These are phyloP conservation scores for Blattamonas nauphoetae DNA, from an alignment of 78 protist genomes.

Conservation along the genomic window DNA sequence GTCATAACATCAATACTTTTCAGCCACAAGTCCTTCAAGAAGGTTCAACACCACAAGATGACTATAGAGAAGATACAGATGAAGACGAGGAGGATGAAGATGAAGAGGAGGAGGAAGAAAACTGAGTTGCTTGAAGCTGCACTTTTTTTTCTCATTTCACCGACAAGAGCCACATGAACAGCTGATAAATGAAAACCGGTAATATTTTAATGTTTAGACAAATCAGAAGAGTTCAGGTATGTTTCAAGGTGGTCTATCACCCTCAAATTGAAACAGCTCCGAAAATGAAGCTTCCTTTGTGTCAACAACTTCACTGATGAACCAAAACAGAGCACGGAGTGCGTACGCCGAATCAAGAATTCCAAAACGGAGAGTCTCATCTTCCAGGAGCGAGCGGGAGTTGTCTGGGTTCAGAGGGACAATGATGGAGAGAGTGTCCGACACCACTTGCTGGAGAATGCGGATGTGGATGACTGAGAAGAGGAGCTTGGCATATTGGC, in stretches of 20 bases:
- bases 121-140: background rate
- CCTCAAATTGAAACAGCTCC: too few relatives aligned
- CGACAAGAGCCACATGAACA: too few relatives aligned
- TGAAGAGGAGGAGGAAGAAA: constrained; percentile 9
- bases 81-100: constrained; percentile 10
- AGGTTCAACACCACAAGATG: background rate
- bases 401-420: background rate
- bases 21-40: background rate
- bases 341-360: background rate
- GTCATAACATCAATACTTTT: background rate
- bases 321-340: background rate
- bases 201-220: too few relatives aligned
- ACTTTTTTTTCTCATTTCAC: background rate
- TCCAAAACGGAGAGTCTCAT: background rate
- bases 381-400: background rate
- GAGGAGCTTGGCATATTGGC: too few relatives aligned
- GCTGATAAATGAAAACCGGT: too few relatives aligned
- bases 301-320: background rate
- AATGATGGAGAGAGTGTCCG: background rate
- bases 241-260: too few relatives aligned
- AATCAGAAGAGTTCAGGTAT: too few relatives aligned
- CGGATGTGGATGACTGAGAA: too few relatives aligned
- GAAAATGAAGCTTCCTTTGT: too few relatives aligned
- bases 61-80: background rate
- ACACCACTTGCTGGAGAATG: too few relatives aligned